Conservation (phyloP, 352 stramenopile species). For the Pelagophyceae sp. region DNA sequence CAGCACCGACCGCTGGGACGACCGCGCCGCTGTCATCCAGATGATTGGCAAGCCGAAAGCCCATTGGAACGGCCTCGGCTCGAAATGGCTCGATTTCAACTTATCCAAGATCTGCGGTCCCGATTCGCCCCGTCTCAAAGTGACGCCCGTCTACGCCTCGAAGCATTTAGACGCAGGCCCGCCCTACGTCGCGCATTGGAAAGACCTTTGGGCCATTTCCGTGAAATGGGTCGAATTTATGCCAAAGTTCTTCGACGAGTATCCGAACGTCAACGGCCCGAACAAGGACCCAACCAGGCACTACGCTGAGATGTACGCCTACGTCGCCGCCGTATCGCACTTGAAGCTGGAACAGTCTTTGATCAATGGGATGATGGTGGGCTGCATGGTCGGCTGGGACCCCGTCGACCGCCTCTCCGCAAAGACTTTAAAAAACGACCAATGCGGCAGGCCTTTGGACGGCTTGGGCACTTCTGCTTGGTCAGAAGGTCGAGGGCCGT, state of each 20-base stretch:
- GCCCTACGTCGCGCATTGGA: constrained; percentile 10
- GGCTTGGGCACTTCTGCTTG: background rate
- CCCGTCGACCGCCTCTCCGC: background rate
- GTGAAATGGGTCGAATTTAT: background rate
- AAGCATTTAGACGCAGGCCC: constrained; percentile 6
- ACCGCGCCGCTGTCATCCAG: background rate
- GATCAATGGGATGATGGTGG: background rate
- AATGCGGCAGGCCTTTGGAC: background rate
- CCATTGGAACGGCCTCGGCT: constrained; percentile 16
- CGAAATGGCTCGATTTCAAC: background rate
- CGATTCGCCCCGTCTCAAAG: background rate
- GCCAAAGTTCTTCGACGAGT: constrained; percentile 2
- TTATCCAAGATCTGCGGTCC: background rate
- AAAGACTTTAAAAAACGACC: background rate
- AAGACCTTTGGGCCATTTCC: background rate
- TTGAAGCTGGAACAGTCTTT: background rate
- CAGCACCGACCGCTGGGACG: constrained; percentile 4
- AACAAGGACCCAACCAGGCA: constrained; percentile 11
- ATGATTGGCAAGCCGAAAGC: background rate
- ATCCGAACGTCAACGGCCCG: background rate
- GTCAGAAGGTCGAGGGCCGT: background rate
- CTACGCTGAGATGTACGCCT: constrained; percentile 14
- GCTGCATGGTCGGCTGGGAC: constrained; percentile 7
- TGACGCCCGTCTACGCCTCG: background rate
- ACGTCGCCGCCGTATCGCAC: constrained; percentile 3